Percentiles rank a stretch among this genome's conserved stretches.
These are phyloP conservation scores for Agrocybe chaxingu DNA, from an alignment of 768 basidiomycete genomes.

Conservation along the genomic window DNA sequence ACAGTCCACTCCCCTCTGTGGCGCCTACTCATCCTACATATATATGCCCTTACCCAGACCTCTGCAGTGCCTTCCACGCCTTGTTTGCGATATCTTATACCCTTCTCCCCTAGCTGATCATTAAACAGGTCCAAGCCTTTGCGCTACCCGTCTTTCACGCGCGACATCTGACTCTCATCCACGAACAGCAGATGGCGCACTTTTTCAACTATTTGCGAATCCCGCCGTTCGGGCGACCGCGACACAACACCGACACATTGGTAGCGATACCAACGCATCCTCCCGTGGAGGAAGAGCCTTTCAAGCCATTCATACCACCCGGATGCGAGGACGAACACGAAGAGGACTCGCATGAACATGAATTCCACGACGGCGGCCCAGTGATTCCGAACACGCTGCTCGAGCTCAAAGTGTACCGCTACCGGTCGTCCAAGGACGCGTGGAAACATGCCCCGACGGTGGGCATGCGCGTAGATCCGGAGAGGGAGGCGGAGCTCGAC, in stretches of 20 bases:
- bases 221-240: constrained; percentile 8
- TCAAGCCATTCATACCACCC: constrained; percentile 16
- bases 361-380: constrained; percentile 8
- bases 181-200: constrained; percentile 8
- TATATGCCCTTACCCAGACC: neutral
- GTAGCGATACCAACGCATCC: constrained; percentile 6
- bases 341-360: constrained; percentile 5
- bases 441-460: constrained; percentile 45
- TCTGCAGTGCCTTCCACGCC: too few species aligned
- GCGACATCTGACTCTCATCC: neutral
- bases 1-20: constrained; percentile 7
- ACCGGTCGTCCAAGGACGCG: constrained; percentile 30
- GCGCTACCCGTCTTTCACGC: neutral
- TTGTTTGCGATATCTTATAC: neutral
- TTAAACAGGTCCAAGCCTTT: too few species aligned
- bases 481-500: constrained; percentile 20
- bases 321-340: constrained; percentile 6
- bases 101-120: neutral
- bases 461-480: constrained; percentile 23
- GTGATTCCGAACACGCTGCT: constrained; percentile 24
- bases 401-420: constrained; percentile 36
- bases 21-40: neutral
- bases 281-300: constrained; percentile 9
- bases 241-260: constrained; percentile 10
- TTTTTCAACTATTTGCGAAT: constrained; percentile 9